Evolutionary conservation across 495 filamentous ascomycete genomes (phyloP).

Genomic region (Neurospora sp.): DNA sequence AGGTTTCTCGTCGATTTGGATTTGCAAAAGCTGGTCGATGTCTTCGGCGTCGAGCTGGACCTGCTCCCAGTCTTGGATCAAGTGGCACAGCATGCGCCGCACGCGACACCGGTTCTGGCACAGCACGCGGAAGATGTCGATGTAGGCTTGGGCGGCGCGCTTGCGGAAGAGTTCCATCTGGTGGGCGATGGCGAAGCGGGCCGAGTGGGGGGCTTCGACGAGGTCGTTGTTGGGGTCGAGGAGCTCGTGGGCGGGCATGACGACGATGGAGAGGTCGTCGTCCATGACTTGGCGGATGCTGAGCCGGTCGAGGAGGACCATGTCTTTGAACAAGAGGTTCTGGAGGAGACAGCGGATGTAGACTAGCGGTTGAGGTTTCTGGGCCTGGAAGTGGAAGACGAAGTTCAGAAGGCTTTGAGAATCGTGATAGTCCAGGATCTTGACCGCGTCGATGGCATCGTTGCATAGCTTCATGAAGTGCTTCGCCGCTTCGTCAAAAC

Average conservation of each 20-base stretch:
- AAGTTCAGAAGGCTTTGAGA: constrained; percentile 59
- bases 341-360: constrained; percentile 79
- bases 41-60: constrained; percentile 76
- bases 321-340: constrained; percentile 61
- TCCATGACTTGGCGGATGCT: constrained; percentile 66
- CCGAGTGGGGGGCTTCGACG: constrained; percentile 67
- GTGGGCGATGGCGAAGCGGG: constrained; percentile 63
- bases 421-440: constrained; percentile 58
- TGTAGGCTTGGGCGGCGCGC: constrained; percentile 62
- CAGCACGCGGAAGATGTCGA: constrained; percentile 70
- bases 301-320: constrained; percentile 52
- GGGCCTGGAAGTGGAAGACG: constrained; percentile 61
- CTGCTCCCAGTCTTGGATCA: constrained; percentile 72
- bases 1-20: constrained; percentile 52
- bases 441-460: constrained; percentile 60
- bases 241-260: constrained; percentile 60
- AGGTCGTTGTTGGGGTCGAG: constrained; percentile 63
- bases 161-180: constrained; percentile 74
- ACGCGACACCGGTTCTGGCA: constrained; percentile 87
- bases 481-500: constrained; percentile 57
- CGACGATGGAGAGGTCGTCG: constrained; percentile 65
- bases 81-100: constrained; percentile 73
- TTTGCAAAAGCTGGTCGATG: constrained; percentile 61
- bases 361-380: constrained; percentile 71
- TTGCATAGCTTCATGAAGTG: constrained; percentile 61